These are phyloP conservation scores for Gaeumannomyces sp. DNA, from an alignment of 2,329 filamentous ascomycete genomes.

Conservation along the genomic window DNA sequence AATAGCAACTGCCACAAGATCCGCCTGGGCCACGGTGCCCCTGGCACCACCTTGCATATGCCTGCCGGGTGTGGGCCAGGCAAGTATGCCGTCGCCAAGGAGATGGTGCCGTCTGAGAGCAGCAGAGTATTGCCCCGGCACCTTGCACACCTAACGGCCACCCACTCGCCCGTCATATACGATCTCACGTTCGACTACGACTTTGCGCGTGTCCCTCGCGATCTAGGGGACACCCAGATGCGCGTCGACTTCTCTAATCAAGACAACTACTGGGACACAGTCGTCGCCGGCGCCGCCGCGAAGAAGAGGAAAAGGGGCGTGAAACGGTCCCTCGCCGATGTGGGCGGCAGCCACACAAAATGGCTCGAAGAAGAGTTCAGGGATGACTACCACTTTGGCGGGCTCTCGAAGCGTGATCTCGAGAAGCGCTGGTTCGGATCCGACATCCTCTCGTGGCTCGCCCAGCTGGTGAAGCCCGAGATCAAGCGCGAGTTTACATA, in stretches of 20 bases:
- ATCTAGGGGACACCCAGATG: slow-evolving; percentile 24
- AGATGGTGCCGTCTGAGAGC: slow-evolving; percentile 20
- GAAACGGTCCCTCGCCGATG: neutral
- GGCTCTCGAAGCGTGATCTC: neutral
- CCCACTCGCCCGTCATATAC: slow-evolving; percentile 20
- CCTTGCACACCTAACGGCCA: slow-evolving; percentile 14
- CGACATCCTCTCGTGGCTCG: neutral
- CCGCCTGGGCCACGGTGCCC: slow-evolving; percentile 25
- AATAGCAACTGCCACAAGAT: slow-evolving; percentile 33
- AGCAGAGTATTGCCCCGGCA: slow-evolving; percentile 19
- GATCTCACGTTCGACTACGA: slow-evolving; percentile 36
- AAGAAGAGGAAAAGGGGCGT: neutral
- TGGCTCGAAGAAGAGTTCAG: neutral
- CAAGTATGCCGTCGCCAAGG: slow-evolving; percentile 22
- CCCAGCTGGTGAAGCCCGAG: neutral
- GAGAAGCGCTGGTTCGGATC: neutral
- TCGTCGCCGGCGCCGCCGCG: slow-evolving; percentile 17
- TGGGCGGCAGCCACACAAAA: neutral
- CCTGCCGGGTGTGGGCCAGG: slow-evolving; percentile 16
- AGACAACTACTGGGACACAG: slow-evolving; percentile 29
- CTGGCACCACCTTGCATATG: slow-evolving; percentile 35
- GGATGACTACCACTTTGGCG: neutral
- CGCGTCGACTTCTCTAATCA: slow-evolving; percentile 35
- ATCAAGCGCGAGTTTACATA: neutral
- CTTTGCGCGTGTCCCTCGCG: slow-evolving; percentile 27